These are phyloP conservation scores for Microsporum ferrugineum DNA, from an alignment of 2,329 filamentous ascomycete species.

Conservation along the genomic window DNA sequence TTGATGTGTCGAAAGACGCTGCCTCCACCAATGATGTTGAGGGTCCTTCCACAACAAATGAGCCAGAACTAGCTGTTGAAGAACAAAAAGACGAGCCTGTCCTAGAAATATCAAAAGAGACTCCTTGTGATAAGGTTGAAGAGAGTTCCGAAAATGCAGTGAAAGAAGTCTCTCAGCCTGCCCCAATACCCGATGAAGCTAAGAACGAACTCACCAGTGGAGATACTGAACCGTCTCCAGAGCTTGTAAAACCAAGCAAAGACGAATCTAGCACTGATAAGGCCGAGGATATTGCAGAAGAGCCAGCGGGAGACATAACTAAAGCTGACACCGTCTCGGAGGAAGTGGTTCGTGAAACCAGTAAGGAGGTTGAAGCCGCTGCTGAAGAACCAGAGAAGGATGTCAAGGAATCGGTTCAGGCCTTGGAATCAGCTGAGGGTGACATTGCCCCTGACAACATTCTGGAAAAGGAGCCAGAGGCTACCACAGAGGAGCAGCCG, in stretches of 20 bases:
- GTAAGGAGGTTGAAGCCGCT: neutral
- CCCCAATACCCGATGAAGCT: neutral
- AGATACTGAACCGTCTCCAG: neutral
- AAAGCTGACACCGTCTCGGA: neutral
- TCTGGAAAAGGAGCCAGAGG: neutral
- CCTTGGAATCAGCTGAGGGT: neutral
- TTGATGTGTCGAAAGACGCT: neutral
- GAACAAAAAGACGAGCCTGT: neutral
- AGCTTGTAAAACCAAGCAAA: neutral
- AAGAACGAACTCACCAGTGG: neutral
- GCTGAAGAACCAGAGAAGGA: neutral
- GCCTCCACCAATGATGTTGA: neutral
- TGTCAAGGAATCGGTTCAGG: neutral
- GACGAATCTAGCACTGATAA: neutral
- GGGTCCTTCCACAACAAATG: neutral
- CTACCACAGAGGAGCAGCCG: neutral
- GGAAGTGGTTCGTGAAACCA: neutral
- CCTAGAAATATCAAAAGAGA: neutral
- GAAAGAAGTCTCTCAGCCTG: neutral
- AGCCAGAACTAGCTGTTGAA: neutral
- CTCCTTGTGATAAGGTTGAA: neutral
- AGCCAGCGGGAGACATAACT: neutral
- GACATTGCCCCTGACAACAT: neutral
- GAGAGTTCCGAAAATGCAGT: neutral
- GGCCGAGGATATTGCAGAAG: neutral